Conservation (phyloP, 208 protist genomes). For the Wallacemonas sp. region DNA sequence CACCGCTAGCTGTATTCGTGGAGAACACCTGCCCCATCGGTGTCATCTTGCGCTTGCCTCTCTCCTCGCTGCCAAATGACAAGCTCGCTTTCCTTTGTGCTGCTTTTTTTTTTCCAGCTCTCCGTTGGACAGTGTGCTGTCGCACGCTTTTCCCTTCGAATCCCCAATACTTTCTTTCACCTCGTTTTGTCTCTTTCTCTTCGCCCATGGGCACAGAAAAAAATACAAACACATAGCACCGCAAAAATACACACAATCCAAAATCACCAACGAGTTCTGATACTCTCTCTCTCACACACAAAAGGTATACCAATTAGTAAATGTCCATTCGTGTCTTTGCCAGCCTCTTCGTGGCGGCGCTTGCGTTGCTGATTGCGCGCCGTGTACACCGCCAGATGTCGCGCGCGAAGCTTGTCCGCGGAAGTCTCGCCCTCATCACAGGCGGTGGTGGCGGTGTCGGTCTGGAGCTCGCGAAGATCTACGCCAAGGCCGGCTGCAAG, state of each 20-base stretch:
- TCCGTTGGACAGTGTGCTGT: neutral
- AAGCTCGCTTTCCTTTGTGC: conserved; percentile 1
- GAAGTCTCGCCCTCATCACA: conserved; percentile 73
- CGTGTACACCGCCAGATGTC: conserved; percentile 19
- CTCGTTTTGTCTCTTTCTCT: neutral
- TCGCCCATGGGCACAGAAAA: conserved; percentile 6
- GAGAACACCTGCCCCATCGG: no score
- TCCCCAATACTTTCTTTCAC: no score
- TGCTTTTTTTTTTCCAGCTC: neutral
- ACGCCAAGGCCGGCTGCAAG: conserved; percentile 46
- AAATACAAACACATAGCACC: neutral
- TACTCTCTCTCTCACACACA: no score
- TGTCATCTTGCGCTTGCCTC: no score
- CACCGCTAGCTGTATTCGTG: no score
- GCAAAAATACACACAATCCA: no score
- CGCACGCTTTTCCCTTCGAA: no score
- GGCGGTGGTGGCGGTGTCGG: conserved; percentile 74
- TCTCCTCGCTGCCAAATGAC: no score
- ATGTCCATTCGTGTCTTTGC: neutral
- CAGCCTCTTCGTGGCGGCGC: conserved; percentile 18
- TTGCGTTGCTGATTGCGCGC: conserved; percentile 24
- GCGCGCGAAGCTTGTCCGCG: conserved; percentile 29
- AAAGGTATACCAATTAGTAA: no score
- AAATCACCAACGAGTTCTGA: no score
- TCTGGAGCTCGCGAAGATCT: conserved; percentile 62